Percentiles rank a stretch among this genome's conserved stretches.
These are phyloP conservation scores for Neofusicoccum sp. DNA, from an alignment of 2,329 filamentous ascomycete species.

Conservation along the genomic window DNA sequence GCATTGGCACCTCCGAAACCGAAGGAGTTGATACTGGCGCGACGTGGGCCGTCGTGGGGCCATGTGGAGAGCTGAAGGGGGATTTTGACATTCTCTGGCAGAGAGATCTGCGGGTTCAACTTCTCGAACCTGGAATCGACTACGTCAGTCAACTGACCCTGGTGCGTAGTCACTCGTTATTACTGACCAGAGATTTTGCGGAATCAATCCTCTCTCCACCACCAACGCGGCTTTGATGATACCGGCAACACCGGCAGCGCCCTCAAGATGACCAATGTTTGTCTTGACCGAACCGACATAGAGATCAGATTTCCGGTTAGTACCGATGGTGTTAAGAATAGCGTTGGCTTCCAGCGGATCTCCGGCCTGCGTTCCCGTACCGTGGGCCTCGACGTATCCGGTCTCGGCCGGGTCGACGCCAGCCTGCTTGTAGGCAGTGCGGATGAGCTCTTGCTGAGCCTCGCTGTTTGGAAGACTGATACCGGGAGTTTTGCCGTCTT, in stretches of 20 bases:
- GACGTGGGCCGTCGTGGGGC: constrained; percentile 13
- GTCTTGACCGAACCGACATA: constrained; percentile 33
- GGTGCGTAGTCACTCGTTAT: too few species aligned
- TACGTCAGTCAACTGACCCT: background rate
- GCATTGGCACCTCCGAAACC: constrained; percentile 29
- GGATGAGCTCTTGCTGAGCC: constrained; percentile 41
- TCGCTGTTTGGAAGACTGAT: constrained; percentile 58
- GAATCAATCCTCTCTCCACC: constrained; percentile 33
- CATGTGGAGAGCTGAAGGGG: constrained; percentile 17
- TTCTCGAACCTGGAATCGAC: constrained; percentile 24
- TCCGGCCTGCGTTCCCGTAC: constrained; percentile 20
- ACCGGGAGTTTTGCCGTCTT: constrained; percentile 57
- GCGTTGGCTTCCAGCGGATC: constrained; percentile 23
- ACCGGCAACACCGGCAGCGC: constrained; percentile 37
- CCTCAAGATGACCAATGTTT: constrained; percentile 45
- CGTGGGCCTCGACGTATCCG: constrained; percentile 29
- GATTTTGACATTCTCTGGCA: constrained; percentile 20
- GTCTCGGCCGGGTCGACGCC: constrained; percentile 27
- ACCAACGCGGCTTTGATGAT: constrained; percentile 39
- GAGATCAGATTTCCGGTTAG: constrained; percentile 9
- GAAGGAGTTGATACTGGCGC: constrained; percentile 25
- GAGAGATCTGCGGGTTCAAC: constrained; percentile 18
- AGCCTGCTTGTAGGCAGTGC: constrained; percentile 35
- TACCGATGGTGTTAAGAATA: constrained; percentile 3
- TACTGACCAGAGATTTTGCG: constrained; percentile 35